A percentile compares a stretch with the other conserved stretches of the same genome.
phyloP scores from a whole-genome alignment of 2,329 filamentous ascomycete genomes.

The Neodidymelliopsis sp. region DNA sequence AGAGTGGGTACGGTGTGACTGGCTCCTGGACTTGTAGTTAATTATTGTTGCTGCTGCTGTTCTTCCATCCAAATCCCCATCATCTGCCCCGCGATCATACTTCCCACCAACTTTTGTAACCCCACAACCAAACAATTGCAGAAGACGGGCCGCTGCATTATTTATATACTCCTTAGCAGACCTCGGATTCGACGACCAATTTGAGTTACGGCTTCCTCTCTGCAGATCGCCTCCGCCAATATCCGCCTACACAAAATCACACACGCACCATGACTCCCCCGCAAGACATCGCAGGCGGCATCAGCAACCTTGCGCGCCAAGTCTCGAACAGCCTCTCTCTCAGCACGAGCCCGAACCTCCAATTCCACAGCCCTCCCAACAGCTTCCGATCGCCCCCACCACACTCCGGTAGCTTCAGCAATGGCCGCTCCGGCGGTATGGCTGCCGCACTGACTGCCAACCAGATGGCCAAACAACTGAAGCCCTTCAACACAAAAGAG shows the following conservation, averaged over 20 bases:
- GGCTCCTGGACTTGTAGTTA: constrained; percentile 25
- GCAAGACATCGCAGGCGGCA: constrained; percentile 46
- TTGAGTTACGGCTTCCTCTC: constrained; percentile 24
- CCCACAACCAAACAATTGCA: background rate
- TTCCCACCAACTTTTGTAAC: constrained; percentile 5
- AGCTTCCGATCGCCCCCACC: constrained; percentile 56
- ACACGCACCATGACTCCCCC: constrained; percentile 44
- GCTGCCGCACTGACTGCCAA: constrained; percentile 41
- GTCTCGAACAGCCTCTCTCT: constrained; percentile 69
- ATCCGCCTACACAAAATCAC: constrained; percentile 9
- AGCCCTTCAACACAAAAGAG: constrained; percentile 94
- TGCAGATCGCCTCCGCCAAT: constrained; percentile 24
- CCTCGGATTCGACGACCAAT: constrained; percentile 24
- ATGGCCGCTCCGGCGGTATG: constrained; percentile 49
- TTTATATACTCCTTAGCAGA: constrained; percentile 14
- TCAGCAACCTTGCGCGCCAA: constrained; percentile 51
- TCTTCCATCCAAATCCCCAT: constrained; percentile 19
- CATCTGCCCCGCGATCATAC: constrained; percentile 13
- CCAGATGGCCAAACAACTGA: constrained; percentile 73
- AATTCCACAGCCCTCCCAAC: constrained; percentile 76
- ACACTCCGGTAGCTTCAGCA: constrained; percentile 37
- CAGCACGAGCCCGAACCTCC: constrained; percentile 76
- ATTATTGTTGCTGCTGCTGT: constrained; percentile 23
- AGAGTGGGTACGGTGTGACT: constrained; percentile 27
- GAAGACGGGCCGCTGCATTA: constrained; percentile 3